Base-by-base conservation (phyloP, 176 grass and related monocot genomes). In the Aegilops bicornis region DNA sequence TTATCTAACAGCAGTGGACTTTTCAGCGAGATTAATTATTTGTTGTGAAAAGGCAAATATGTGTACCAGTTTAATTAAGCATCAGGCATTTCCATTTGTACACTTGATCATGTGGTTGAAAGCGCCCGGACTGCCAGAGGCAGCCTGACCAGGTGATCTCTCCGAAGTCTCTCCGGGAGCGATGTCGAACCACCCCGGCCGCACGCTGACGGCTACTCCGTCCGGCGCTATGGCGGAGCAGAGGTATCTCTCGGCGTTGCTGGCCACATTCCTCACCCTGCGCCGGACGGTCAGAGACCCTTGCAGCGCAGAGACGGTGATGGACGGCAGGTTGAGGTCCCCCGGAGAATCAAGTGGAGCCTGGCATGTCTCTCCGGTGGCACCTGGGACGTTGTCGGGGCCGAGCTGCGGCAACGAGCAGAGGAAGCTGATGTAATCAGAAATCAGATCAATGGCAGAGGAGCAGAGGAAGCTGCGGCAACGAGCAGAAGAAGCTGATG, bases 111-210 rank as follows among this genome's bases (percentile, higher is more conserved):
- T 48, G 31, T 50, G 14, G 64, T 23, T 60, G 36, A 50, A 3
- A 48, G 25, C 3, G 91, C 64, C 17, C 76, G 3, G 43, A 88
- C 83, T 7, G 77, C 87, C 11, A 96, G 59, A 10, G 91, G 85
- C 67, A 96, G 30, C 81, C 87, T 84, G 3, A 91, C 78, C 31
- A 93, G 61, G 86, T 93, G 91, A 83, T 91, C 82, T 92, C 86
- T 3, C 91, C 86, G 54, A 95, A 93, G 29, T 82, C 64, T n/a
- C 77, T 6, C 84, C 75, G 0, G 85, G 74, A 12, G 79, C 48
- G 5, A 96, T 76, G 6, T 81, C 60, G 75, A 96, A 93, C 89
- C 87, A 93, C 78, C 50, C 33, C 7, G 94, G 89, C 52, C 63
- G 25, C 30, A 95, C 59, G 29, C 24, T 2, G 25, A 88, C 84